These are phyloP conservation scores for Tetraselmis striata DNA, from an alignment of 139 green algal genomes.

Conservation along the genomic window DNA sequence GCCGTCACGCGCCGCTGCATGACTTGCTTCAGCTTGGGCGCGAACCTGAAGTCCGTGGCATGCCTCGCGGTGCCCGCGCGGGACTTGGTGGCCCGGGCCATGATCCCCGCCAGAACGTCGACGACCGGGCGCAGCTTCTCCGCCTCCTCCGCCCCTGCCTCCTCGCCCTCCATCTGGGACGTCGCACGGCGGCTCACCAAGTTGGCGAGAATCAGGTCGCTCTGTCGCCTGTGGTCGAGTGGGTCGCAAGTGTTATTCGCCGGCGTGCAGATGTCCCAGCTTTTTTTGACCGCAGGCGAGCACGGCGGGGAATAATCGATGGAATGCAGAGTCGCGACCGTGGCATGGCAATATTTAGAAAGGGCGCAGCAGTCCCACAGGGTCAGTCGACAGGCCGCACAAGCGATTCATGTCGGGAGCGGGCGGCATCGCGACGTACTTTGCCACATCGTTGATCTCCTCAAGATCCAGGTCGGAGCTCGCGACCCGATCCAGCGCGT, in stretches of 20 bases:
- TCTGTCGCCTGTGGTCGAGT: background rate
- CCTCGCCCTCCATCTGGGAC: no score
- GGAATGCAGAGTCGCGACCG: no score
- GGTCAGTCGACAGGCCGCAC: no score
- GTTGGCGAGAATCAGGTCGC: background rate
- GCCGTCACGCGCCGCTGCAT: background rate
- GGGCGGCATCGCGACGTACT: no score
- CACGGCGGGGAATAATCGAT: no score
- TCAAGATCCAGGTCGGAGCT: background rate
- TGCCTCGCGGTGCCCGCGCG: background rate
- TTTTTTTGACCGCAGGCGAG: no score
- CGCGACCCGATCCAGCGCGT: background rate
- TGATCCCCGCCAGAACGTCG: background rate
- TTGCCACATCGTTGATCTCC: background rate
- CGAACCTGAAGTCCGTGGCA: background rate
- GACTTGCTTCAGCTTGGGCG: background rate
- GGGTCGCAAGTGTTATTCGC: no score
- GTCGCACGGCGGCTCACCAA: background rate
- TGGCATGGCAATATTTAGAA: no score
- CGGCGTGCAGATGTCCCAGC: no score
- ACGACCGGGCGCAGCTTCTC: background rate
- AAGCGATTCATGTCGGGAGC: no score
- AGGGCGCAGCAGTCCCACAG: no score
- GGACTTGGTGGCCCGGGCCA: background rate
- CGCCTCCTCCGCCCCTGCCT: background rate